Evolutionary conservation across 1,284 basidiomycete species (phyloP).

Genomic region (Schizophyllum commune): DNA sequence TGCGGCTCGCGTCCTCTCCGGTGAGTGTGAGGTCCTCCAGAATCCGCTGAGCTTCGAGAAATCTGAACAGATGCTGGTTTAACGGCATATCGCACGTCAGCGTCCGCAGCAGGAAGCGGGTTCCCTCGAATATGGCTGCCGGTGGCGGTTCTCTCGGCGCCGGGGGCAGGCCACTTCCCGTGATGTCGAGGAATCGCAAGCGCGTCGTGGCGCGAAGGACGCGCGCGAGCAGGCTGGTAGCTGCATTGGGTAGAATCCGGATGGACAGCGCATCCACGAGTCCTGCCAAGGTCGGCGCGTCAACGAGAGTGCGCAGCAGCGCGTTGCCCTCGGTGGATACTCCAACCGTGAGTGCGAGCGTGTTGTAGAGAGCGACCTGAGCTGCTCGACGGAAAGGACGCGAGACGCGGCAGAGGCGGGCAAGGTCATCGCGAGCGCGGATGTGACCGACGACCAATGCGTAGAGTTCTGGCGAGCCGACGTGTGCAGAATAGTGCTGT

Average conservation of each 20-base stretch:
- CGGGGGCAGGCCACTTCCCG: background rate
- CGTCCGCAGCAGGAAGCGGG: background rate
- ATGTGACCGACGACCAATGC: slow-evolving; percentile 46
- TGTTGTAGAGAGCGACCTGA: slow-evolving; percentile 53
- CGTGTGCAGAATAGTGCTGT: slow-evolving; percentile 8
- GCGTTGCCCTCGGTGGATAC: background rate
- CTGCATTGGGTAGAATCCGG: background rate
- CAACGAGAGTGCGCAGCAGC: background rate
- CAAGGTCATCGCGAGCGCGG: slow-evolving; percentile 42
- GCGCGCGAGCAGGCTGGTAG: background rate
- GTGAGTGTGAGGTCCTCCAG: background rate
- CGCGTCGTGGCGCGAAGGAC: background rate
- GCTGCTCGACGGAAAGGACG: slow-evolving; percentile 44
- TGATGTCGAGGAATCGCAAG: background rate
- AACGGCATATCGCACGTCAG: background rate
- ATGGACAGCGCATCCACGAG: background rate
- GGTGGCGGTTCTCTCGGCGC: background rate
- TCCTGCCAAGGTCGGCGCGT: background rate
- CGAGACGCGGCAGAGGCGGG: slow-evolving; percentile 47
- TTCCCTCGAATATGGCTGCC: background rate
- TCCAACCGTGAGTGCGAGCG: slow-evolving; percentile 26
- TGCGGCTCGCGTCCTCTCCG: background rate
- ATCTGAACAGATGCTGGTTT: background rate
- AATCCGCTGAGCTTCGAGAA: background rate
- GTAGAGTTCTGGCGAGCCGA: slow-evolving; percentile 49